phyloP scores from a whole-genome alignment of 2,329 filamentous ascomycete species.

The Plenodomus biglobosus region DNA sequence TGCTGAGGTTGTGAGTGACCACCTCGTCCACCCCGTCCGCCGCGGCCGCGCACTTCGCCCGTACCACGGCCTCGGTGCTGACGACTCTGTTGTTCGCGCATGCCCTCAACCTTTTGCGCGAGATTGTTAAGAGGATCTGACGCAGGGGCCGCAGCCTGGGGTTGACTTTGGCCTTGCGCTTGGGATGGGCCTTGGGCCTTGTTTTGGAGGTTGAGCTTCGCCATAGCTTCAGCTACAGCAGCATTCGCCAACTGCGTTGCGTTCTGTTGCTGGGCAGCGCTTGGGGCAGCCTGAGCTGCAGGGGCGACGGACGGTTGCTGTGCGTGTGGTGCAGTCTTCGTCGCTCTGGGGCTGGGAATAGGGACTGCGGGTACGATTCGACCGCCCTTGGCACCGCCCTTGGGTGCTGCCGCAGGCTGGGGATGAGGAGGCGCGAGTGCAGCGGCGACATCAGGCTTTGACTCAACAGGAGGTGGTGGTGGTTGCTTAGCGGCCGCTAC shows the following conservation, averaged over 20 bases:
- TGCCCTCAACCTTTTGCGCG: slow-evolving; percentile 73
- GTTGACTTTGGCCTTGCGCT: slow-evolving; percentile 19
- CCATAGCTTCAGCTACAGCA: slow-evolving; percentile 79
- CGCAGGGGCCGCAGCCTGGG: slow-evolving; percentile 12
- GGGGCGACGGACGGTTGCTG: slow-evolving; percentile 26
- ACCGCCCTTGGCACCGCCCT: slow-evolving; percentile 48
- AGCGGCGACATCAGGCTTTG: slow-evolving; percentile 65
- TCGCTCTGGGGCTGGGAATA: slow-evolving; percentile 51
- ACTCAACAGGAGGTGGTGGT: slow-evolving; percentile 67
- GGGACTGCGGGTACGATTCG: slow-evolving; percentile 69
- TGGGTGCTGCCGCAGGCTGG: slow-evolving; percentile 39
- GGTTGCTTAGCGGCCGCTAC: slow-evolving; percentile 52
- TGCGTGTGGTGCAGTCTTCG: slow-evolving; percentile 43
- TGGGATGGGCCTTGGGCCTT: slow-evolving; percentile 19
- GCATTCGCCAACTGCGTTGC: slow-evolving; percentile 74
- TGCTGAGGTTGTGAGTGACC: slow-evolving; percentile 35
- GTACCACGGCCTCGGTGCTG: slow-evolving; percentile 51
- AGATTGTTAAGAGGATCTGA: slow-evolving; percentile 65
- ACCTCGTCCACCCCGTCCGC: slow-evolving; percentile 51
- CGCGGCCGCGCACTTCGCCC: slow-evolving; percentile 48
- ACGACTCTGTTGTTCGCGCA: slow-evolving; percentile 65
- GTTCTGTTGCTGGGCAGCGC: slow-evolving; percentile 53
- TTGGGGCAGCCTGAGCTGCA: slow-evolving; percentile 39
- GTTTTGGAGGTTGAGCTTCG: slow-evolving; percentile 59
- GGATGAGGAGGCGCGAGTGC: slow-evolving; percentile 56